Percentiles rank a stretch among this genome's conserved stretches.
phyloP scores from a whole-genome alignment of 208 protist genomes.

The Leishmania turanica region DNA sequence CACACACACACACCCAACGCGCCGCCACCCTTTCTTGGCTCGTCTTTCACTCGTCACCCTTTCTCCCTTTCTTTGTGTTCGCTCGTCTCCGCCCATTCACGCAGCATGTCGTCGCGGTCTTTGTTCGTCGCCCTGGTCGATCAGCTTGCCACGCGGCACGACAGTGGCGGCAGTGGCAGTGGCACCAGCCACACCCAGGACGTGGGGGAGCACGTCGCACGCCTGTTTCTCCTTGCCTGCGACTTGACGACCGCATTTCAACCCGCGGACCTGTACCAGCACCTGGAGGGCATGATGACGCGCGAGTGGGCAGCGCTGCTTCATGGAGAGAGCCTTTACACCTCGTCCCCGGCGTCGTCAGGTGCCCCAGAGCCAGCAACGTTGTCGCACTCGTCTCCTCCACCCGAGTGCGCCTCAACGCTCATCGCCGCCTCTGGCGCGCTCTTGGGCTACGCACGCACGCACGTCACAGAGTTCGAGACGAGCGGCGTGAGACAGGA shows the following conservation, averaged over 20 bases:
- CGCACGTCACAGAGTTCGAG: neutral
- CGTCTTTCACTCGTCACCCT: neutral
- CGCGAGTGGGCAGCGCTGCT: slow-evolving; percentile 14
- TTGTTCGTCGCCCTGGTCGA: slow-evolving; percentile 23
- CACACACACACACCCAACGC: neutral
- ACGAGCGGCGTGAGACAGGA: neutral
- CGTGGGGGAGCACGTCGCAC: slow-evolving; percentile 13
- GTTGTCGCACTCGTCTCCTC: neutral
- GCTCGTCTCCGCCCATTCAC: neutral
- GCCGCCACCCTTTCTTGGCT: neutral
- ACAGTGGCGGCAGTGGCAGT: neutral
- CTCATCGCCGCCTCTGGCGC: slow-evolving; percentile 31
- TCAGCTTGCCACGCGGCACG: slow-evolving; percentile 23
- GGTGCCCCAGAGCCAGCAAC: neutral
- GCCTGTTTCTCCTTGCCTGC: slow-evolving; percentile 28
- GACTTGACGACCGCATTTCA: slow-evolving; percentile 20
- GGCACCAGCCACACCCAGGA: slow-evolving; percentile 8
- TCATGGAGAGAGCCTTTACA: neutral
- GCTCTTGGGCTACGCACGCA: slow-evolving; percentile 19
- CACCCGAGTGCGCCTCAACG: neutral
- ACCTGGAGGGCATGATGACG: slow-evolving; percentile 26
- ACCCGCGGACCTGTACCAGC: slow-evolving; percentile 3
- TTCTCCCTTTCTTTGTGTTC: neutral
- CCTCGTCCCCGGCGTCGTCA: neutral
- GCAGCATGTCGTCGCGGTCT: neutral